phyloP scores from a whole-genome alignment of 768 basidiomycete species.

The Panaeolus papilionaceus region DNA sequence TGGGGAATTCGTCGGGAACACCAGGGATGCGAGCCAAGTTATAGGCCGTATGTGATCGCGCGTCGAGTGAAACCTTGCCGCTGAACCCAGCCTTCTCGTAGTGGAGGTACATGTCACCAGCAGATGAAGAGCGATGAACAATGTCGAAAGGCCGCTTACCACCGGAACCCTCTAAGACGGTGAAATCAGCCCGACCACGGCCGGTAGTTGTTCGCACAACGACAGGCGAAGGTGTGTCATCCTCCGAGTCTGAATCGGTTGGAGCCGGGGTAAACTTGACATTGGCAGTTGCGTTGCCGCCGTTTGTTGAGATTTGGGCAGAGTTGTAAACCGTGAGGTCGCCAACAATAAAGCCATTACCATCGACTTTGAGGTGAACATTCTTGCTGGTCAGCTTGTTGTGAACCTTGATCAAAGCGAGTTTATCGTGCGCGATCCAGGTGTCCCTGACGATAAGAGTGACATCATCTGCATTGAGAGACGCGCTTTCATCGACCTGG shows the following conservation, averaged over 20 bases:
- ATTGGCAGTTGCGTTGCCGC: conserved; percentile 54
- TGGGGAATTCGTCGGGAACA: conserved; percentile 18
- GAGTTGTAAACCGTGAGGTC: conserved; percentile 49
- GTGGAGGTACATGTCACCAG: conserved; percentile 59
- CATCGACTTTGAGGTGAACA: conserved; percentile 49
- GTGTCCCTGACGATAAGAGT: conserved; percentile 40
- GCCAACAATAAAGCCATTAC: conserved; percentile 62
- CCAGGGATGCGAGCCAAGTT: conserved; percentile 26
- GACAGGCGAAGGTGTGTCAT: conserved; percentile 29
- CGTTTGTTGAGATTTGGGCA: conserved; percentile 52
- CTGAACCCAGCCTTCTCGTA: conserved; percentile 57
- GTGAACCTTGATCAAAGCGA: conserved; percentile 48
- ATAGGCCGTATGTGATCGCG: conserved; percentile 48
- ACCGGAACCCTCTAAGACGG: conserved; percentile 45
- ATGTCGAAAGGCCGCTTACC: conserved; percentile 53
- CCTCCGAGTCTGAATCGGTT: conserved; percentile 38
- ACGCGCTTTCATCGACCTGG: conserved; percentile 50
- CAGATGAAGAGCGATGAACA: conserved; percentile 43
- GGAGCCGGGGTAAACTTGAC: conserved; percentile 52
- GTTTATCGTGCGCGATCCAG: conserved; percentile 37
- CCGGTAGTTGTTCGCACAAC: conserved; percentile 54
- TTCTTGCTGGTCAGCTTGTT: conserved; percentile 43
- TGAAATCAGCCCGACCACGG: conserved; percentile 56
- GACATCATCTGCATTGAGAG: conserved; percentile 49
- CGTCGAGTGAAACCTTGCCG: conserved; percentile 50